Conservation (phyloP, 2,329 filamentous ascomycete species). For the Colletotrichum spaethianum region DNA sequence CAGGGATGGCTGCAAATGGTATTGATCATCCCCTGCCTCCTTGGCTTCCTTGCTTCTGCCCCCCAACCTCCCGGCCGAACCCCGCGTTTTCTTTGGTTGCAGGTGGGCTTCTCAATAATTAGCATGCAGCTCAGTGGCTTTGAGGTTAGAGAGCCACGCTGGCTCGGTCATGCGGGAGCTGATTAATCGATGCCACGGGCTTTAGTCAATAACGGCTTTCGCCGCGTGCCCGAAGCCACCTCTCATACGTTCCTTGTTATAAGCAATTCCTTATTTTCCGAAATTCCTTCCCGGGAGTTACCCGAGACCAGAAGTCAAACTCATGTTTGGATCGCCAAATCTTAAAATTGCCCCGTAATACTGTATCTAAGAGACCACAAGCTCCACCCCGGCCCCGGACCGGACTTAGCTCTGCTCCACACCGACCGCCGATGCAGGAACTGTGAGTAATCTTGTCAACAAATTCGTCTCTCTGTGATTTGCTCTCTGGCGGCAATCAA, state of each 20-base stretch:
- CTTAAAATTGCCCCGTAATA: conserved; percentile 11
- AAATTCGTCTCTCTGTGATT: neutral
- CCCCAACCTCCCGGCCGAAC: conserved; percentile 23
- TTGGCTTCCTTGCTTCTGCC: neutral
- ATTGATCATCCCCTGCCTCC: conserved; percentile 16
- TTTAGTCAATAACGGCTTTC: neutral
- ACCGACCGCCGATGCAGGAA: conserved; percentile 38
- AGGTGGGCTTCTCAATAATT: conserved; percentile 14
- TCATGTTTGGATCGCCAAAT: neutral
- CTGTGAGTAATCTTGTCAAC: conserved; percentile 33
- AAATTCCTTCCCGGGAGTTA: neutral
- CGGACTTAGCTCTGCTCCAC: conserved; percentile 32
- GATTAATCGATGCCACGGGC: neutral
- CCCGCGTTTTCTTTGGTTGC: conserved; percentile 31
- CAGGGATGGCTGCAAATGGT: conserved; percentile 17
- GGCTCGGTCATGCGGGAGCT: conserved; percentile 1
- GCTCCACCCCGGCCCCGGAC: conserved; percentile 32
- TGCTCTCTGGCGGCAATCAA: neutral
- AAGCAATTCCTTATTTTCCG: conserved; percentile 11
- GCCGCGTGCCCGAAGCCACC: conserved; percentile 9
- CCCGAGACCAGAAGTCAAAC: conserved; percentile 5
- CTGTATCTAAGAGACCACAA: neutral
- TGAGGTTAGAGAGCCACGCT: conserved; percentile 3
- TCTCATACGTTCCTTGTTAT: neutral
- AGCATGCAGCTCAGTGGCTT: conserved; percentile 6